Evolutionary conservation across 345 rosid genomes (phyloP).

Genomic region (Lepidium africanum): DNA sequence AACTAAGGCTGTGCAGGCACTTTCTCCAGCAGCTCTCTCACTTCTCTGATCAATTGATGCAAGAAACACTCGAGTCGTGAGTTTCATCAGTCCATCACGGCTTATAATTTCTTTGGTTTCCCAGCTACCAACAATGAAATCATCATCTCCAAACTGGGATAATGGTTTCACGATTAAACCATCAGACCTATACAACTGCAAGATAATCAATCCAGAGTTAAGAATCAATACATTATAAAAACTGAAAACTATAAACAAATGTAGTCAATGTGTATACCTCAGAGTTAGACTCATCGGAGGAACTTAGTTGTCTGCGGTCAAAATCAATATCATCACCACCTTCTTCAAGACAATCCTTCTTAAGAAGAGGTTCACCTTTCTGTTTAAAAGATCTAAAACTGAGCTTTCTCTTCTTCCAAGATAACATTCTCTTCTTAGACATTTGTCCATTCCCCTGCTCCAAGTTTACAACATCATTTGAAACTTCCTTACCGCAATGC

Average conservation of each 20-base stretch:
- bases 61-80: constrained; percentile 60
- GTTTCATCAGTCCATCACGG: constrained; percentile 91
- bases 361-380: constrained; percentile 88
- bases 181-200: constrained; percentile 71
- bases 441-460: constrained; percentile 43
- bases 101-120: constrained; percentile 67
- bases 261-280: constrained; percentile 15
- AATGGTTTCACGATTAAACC: constrained; percentile 52
- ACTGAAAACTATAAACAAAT: neutral
- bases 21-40: constrained; percentile 89
- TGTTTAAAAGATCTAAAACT: constrained; percentile 82
- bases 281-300: constrained; percentile 59
- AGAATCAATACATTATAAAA: neutral
- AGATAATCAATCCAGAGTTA: constrained; percentile 2
- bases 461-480: constrained; percentile 28
- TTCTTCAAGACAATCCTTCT: constrained; percentile 84
- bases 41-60: constrained; percentile 97
- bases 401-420: constrained; percentile 93
- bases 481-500: constrained; percentile 37
- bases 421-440: constrained; percentile 57
- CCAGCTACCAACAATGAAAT: constrained; percentile 86
- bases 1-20: constrained; percentile 94
- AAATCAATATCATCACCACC: constrained; percentile 99
- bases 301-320: constrained; percentile 86
- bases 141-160: constrained; percentile 90